phyloP scores from a whole-genome alignment of 352 stramenopile genomes.

The Thalassiosira exigua region DNA sequence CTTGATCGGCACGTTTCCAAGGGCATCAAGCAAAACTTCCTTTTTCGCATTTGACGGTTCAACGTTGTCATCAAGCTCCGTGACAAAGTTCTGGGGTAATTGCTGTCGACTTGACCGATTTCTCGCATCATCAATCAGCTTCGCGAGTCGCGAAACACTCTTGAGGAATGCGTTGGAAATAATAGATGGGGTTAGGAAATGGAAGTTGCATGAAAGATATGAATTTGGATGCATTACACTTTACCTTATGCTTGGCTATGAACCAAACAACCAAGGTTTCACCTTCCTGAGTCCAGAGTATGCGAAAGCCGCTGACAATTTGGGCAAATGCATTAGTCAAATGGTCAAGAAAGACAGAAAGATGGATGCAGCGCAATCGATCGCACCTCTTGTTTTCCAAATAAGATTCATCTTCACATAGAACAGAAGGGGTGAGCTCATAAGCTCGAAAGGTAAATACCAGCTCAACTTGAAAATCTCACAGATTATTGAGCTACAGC shows the following conservation, averaged over 20 bases:
- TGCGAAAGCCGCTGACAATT: constrained; percentile 33
- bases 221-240: background rate
- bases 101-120: constrained; percentile 56
- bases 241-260: constrained; percentile 62
- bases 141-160: constrained; percentile 62
- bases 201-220: constrained; percentile 1
- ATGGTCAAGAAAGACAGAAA: no score
- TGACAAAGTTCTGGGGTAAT: constrained; percentile 20
- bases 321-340: no score
- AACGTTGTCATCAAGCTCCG: constrained; percentile 5
- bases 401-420: constrained; percentile 23
- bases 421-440: no score
- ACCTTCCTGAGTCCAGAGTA: constrained; percentile 50
- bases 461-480: constrained; percentile 9
- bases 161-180: no score
- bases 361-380: no score
- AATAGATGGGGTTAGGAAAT: background rate
- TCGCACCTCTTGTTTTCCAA: constrained; percentile 26
- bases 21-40: constrained; percentile 58
- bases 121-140: constrained; percentile 73
- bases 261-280: constrained; percentile 62
- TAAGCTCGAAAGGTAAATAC: background rate
- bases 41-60: background rate
- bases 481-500: constrained; percentile 31
- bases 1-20: constrained; percentile 72